Percentiles rank a stretch among this genome's conserved stretches.
Evolutionary conservation across 73 alveolate genomes (phyloP).

Genomic region (Blepharisma stoltei): DNA sequence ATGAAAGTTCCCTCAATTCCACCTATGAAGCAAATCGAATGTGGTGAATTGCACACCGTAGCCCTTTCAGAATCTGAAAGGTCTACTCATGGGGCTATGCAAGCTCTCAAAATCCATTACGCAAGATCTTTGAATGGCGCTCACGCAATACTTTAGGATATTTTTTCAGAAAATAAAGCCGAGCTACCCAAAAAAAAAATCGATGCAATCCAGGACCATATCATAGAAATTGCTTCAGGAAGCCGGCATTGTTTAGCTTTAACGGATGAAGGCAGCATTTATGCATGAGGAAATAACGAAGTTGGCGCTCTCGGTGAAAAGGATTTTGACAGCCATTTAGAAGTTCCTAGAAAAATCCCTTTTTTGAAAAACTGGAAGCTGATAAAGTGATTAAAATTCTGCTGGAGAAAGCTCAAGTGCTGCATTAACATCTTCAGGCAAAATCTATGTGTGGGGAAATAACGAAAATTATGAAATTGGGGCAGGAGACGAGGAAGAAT

Average conservation of each 20-base stretch:
- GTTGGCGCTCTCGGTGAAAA: background rate
- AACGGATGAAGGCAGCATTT: background rate
- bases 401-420: constrained; percentile 23
- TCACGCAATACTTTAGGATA: background rate
- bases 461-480: background rate
- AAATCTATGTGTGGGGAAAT: constrained; percentile 13
- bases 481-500: background rate
- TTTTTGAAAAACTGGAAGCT: background rate
- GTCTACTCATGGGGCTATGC: constrained; percentile 23
- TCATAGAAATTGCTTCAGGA: background rate
- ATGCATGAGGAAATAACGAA: constrained; percentile 12
- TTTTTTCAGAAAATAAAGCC: background rate
- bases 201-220: background rate
- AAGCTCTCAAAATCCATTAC: background rate
- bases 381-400: background rate
- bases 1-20: background rate
- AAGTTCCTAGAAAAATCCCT: background rate
- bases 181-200: background rate
- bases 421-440: constrained; percentile 5
- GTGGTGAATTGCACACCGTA: background rate
- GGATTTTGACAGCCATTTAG: background rate
- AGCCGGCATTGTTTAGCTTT: constrained; percentile 9
- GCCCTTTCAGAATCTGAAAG: background rate
- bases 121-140: background rate
- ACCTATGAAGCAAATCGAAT: background rate